Percentiles rank a stretch among this genome's conserved stretches.
Conservation (phyloP, 495 filamentous ascomycete genomes). For the Penicillium dipodomyicola region DNA sequence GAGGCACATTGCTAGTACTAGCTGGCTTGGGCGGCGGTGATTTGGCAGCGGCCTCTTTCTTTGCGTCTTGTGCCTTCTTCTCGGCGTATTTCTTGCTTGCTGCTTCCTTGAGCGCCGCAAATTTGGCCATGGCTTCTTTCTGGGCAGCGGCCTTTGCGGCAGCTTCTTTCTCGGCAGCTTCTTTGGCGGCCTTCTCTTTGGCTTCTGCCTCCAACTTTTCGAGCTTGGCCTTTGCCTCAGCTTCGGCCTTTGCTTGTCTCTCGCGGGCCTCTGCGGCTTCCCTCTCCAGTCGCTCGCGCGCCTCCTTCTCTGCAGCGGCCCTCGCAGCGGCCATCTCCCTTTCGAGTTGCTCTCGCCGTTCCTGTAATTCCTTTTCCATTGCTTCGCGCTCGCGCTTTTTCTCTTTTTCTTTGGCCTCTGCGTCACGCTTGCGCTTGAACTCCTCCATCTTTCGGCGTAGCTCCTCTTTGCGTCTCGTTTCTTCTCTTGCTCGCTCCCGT, state of each 20-base stretch:
- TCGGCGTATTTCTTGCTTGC: conserved; percentile 46
- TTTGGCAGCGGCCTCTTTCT: conserved; percentile 35
- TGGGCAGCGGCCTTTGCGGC: conserved; percentile 45
- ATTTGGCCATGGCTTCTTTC: conserved; percentile 48
- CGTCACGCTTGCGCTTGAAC: conserved; percentile 49
- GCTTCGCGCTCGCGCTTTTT: conserved; percentile 48
- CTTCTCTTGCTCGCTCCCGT: conserved; percentile 72
- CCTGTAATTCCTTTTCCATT: conserved; percentile 50
- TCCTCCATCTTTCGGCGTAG: conserved; percentile 61
- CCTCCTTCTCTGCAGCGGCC: conserved; percentile 46
- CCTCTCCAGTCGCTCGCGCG: conserved; percentile 41
- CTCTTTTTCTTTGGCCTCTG: conserved; percentile 45
- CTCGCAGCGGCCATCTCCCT: conserved; percentile 46
- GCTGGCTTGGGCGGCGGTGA: conserved; percentile 26
- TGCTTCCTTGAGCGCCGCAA: conserved; percentile 46
- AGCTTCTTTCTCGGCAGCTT: conserved; percentile 47
- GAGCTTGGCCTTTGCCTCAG: conserved; percentile 36
- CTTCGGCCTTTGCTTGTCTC: conserved; percentile 30
- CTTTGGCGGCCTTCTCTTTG: conserved; percentile 35
- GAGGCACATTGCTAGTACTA: conserved; percentile 33
- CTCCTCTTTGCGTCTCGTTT: conserved; percentile 54
- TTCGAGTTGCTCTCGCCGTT: conserved; percentile 50
- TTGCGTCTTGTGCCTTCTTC: conserved; percentile 44
- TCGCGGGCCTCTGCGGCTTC: conserved; percentile 36
- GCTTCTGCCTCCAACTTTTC: conserved; percentile 43